Evolutionary conservation across 192 early-diverging fungal genomes (phyloP).

Genomic region (Diversispora eburnea): DNA sequence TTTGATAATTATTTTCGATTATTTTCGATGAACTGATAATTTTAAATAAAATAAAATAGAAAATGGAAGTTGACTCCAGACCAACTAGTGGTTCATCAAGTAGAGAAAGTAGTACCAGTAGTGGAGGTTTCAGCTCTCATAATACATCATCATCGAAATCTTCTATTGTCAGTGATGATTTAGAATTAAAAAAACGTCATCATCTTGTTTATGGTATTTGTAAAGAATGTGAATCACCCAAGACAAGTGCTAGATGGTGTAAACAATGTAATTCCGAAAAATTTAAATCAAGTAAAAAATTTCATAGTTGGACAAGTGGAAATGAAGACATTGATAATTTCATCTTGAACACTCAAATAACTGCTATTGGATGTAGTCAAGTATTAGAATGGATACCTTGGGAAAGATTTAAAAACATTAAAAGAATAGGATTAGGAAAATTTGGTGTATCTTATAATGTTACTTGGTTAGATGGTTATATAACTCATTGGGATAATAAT

Average conservation of each 20-base stretch:
- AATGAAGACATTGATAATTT: constrained; percentile 20
- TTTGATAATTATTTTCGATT: no score
- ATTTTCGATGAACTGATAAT: no score
- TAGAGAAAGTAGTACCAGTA: not conserved
- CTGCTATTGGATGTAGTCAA: not conserved
- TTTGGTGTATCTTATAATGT: constrained; percentile 8
- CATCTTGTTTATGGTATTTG: constrained; percentile 17
- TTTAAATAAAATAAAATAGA: no score
- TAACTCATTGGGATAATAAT: constrained; percentile 14
- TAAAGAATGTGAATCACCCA: constrained; percentile 18
- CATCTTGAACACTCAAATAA: constrained; percentile 7
- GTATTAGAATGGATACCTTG: constrained; percentile 28
- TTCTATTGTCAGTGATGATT: not conserved
- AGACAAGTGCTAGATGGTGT: constrained; percentile 21
- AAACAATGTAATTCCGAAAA: constrained; percentile 2
- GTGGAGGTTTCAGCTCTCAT: not conserved
- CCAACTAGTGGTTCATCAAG: not conserved
- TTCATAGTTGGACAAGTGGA: constrained; percentile 14
- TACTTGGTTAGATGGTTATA: constrained; percentile 21
- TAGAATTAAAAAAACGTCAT: not conserved
- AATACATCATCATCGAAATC: not conserved
- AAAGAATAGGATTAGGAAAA: constrained; percentile 14
- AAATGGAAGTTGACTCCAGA: not conserved
- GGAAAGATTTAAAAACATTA: constrained; percentile 1
- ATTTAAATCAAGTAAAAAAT: not conserved